Base-by-base conservation (phyloP, 805 yeast genomes). In the Cyberlindnera mycetangii region DNA sequence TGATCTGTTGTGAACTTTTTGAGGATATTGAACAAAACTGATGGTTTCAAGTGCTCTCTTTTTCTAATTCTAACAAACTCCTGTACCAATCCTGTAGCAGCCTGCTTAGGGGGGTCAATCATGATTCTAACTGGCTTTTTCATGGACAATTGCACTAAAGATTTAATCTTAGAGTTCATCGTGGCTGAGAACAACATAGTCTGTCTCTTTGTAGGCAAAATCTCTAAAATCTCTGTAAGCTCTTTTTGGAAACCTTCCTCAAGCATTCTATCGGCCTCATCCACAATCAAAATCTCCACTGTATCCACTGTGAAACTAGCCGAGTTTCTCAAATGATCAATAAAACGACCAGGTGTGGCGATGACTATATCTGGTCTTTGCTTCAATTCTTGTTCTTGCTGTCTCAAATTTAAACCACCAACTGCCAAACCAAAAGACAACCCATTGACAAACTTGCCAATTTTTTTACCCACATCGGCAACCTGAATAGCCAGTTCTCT, bases 161-260 rank as follows among this genome's bases (percentile, higher is more conserved):
- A 88, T 58, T 89, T 89, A 55, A 93, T 89, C 58, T 82, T 85
- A 22, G 95, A 88, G 66, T 89, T 93, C 98, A 93, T 93, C 8
- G 99, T 93, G 37, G 99, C 99, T 28, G 99, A 93, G 59, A 90
- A 93, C 56, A 93, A 70, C 71, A 93, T 69, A 0, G 97, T 92
- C 68, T 93, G 99, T 65, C 98, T 81, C 67, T 88, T 88, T 40
- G 82, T 78, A 22, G 99, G 99, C 52, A 95, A 73, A 43, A 92
- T 72, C 12, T 85, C 76, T 66, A 93, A 76, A 48, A 93, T 92
- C 64, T 93, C 99, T 16, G 89, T 84, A 54, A 93, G 72, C 67
- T 93, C 99, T 42, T 82, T 88, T 67, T 90, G 97, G 79, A 93
- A 93, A 61, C 99, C 99, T 68, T 93, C 99, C 64, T 93, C 99